Evolutionary conservation across 257 asterid species (phyloP), one percentile per base, ranked within the genome.

Genomic region (Fraxinus pennsylvanica): DNA sequence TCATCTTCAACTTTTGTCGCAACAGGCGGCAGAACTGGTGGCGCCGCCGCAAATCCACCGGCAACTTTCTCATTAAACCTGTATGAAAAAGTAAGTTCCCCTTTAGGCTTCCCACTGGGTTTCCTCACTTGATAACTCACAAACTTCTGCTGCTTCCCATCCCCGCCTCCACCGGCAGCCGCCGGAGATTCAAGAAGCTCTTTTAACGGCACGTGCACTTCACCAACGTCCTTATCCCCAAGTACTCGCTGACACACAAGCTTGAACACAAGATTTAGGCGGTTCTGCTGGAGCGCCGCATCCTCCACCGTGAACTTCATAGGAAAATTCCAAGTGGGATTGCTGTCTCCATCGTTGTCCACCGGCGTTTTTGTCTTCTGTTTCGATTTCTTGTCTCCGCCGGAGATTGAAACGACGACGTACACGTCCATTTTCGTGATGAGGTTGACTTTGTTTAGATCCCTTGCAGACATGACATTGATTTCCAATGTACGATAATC

Each of bases 51-150:
- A 41, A 81, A 59, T 59, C 67, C 33, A 35, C 75, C 54, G 14
- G 79, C 59, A 57, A 74, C 15, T 78, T 86, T 93, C 0, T 84
- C 96, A 0, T 85, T 69, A 73, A 92, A 88, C 30, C 81, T 84
- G 22, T 92, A 94, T 3, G 97, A 88, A 57, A 94, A 89, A 4
- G 82, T 84, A 36, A 94, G 86, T 14, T 88, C 87, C 21, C 98
- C 98, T 83, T 92, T 92, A 0, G 97, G 91, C 76, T 84, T 91
- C 41, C 97, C 97, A 4, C 81, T 83, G 33, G 94, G 98, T 47
- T 90, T 94, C 77, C 82, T 90, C 35, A 94, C 97, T 72, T 92
- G 98, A 74, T 94, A 92, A 81, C 88, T 90, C 59, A 92, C 90
- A 38, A 87, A 84, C 39, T 25, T 63, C 15, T 83, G 85, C 15